Base-by-base conservation (phyloP, 2,329 filamentous ascomycete genomes). In the Fusarium sp. region DNA sequence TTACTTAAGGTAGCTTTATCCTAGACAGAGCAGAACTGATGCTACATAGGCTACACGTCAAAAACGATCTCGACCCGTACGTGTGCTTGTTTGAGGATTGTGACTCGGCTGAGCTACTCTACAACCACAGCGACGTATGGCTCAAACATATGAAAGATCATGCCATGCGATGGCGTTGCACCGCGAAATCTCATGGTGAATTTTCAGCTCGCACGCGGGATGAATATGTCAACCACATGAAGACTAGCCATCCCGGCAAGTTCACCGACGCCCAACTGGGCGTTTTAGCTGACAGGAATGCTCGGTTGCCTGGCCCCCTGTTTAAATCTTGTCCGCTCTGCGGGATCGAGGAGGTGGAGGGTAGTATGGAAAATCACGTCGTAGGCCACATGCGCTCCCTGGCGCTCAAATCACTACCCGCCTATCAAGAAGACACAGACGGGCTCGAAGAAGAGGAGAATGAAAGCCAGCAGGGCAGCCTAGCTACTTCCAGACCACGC, bases 61-160 rank as follows among this genome's bases (percentile, higher is more conserved):
- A 55, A 39, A 60, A 60, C 27, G 72, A 74, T 15, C 60, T 74
- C 0, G 68, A 74, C n/a, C 61, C 68, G 4, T 73, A 73, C 16
- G 63, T 74, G 1, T 74, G 70, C 31, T 40, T 71, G 0, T 70
- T 72, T 31, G 62, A 70, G 5, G 46, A 64, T 1, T 74, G 72
- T n/a, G 53, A 72, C 31, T 18, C 44, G 5, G 10, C 62, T 1
- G 62, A 63, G 2, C 3, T 27, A 2, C 55, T 74, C 0, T 73
- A 63, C 30, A 60, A 13, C 6, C 63, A 59, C 15, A 59, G 59
- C 27, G 43, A 34, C 13, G 47, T 16, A 27, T 66, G 69, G 70
- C 13, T 72, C 2, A 50, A 12, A 6, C 70, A 66, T 18, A 36
- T 72, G 47, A 68, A 44, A 11, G 47, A 51, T 16, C 70, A 70